These are phyloP conservation scores for Wickerhamomyces bovis DNA, from an alignment of 805 yeast genomes.

Conservation along the genomic window DNA sequence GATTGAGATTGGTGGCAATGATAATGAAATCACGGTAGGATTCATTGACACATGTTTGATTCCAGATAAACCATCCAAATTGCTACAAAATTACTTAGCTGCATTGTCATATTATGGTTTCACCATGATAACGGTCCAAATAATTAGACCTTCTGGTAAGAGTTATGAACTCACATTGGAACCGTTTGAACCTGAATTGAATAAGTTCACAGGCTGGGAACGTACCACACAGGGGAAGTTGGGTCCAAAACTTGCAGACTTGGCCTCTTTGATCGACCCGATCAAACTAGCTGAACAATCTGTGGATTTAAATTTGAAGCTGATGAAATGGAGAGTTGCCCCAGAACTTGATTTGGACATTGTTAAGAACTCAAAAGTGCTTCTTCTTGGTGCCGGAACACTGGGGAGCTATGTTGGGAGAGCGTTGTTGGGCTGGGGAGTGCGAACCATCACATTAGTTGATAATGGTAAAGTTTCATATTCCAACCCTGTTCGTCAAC, in stretches of 20 bases:
- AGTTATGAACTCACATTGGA: slow-evolving; percentile 26
- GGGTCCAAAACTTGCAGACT: slow-evolving; percentile 77
- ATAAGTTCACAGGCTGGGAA: slow-evolving; percentile 82
- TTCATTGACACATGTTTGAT: slow-evolving; percentile 35
- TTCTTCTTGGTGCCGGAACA: slow-evolving; percentile 94
- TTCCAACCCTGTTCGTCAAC: slow-evolving; percentile 94
- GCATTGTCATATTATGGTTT: slow-evolving; percentile 34
- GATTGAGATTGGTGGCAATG: slow-evolving; percentile 9
- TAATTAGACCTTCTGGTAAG: slow-evolving; percentile 31
- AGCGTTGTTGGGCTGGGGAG: slow-evolving; percentile 92
- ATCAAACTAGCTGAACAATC: slow-evolving; percentile 81
- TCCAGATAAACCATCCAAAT: slow-evolving; percentile 40
- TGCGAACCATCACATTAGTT: slow-evolving; percentile 74
- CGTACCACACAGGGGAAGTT: slow-evolving; percentile 65
- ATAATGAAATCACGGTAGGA: slow-evolving; percentile 24
- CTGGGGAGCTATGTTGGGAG: slow-evolving; percentile 89
- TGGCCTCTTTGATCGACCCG: slow-evolving; percentile 80
- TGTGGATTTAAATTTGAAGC: slow-evolving; percentile 79
- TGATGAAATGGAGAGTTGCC: slow-evolving; percentile 96
- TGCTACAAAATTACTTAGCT: slow-evolving; percentile 53
- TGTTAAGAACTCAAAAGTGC: slow-evolving; percentile 53
- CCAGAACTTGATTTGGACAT: slow-evolving; percentile 71
- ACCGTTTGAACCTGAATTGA: slow-evolving; percentile 8
- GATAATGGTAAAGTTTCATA: slow-evolving; percentile 87
- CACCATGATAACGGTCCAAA: slow-evolving; percentile 30